phyloP scores from a whole-genome alignment of 345 rosid genomes.

The Moringa oleifera region DNA sequence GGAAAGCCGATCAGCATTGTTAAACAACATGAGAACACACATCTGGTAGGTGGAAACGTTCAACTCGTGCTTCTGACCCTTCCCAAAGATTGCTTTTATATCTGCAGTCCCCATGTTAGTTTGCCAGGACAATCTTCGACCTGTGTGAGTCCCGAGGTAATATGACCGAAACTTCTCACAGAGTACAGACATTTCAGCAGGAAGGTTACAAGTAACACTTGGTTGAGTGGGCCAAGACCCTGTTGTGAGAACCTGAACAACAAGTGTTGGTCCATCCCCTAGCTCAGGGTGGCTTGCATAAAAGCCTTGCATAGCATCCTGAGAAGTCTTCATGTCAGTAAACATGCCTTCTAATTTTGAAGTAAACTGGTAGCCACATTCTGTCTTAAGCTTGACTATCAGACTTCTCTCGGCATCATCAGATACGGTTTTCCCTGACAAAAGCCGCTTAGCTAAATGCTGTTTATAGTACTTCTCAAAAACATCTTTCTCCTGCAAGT shows the following conservation, averaged over 20 bases:
- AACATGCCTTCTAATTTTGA: conserved; percentile 98
- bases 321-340: conserved; percentile 98
- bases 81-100: conserved; percentile 80
- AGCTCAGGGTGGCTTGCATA: conserved; percentile 67
- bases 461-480: conserved; percentile 97
- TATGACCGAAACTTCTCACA: conserved; percentile 93
- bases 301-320: conserved; percentile 88
- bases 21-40: conserved; percentile 93
- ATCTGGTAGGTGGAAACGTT: conserved; percentile 97
- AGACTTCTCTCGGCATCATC: conserved; percentile 98
- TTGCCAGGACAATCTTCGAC: conserved; percentile 95
- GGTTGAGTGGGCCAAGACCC: conserved; percentile 99
- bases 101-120: conserved; percentile 99
- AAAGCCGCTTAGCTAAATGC: conserved; percentile 92
- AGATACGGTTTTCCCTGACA: conserved; percentile 87
- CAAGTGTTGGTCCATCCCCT: conserved; percentile 78
- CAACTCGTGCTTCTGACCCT: conserved; percentile 97
- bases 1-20: conserved; percentile 72
- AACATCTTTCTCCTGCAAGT: conserved; percentile 96
- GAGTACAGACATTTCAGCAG: conserved; percentile 74
- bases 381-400: conserved; percentile 93
- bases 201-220: conserved; percentile 76
- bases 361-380: conserved; percentile 97
- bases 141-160: conserved; percentile 96
- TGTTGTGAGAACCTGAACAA: conserved; percentile 91